Conservation (phyloP, 1,284 basidiomycete species). For the Anthracocystis setariae region DNA sequence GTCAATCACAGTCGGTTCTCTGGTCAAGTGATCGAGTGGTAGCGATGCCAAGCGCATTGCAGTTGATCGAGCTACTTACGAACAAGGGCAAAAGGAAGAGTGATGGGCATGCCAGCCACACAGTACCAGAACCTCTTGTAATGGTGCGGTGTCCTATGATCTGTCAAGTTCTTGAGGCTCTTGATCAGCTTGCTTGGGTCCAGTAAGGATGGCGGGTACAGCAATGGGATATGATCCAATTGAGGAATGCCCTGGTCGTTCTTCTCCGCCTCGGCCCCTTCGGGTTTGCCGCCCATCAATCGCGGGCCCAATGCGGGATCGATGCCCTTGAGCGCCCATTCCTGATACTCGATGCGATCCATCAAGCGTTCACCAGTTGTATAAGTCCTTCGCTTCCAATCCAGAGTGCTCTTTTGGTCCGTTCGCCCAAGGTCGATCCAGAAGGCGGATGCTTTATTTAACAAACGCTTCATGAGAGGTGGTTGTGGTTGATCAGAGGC, state of each 20-base stretch:
- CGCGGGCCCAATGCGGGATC: slow-evolving; percentile 58
- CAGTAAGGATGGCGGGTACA: slow-evolving; percentile 56
- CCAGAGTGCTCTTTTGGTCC: slow-evolving; percentile 51
- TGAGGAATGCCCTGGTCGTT: slow-evolving; percentile 12
- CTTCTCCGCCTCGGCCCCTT: slow-evolving; percentile 8
- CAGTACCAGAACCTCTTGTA: slow-evolving; percentile 53
- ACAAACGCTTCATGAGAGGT: slow-evolving; percentile 47
- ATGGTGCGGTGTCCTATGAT: slow-evolving; percentile 57
- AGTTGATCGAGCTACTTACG: slow-evolving; percentile 30
- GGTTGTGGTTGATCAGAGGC: slow-evolving; percentile 13
- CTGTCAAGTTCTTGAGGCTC: slow-evolving; percentile 49
- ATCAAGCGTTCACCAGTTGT: slow-evolving; percentile 61
- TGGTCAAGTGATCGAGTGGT: not conserved
- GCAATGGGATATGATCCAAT: slow-evolving; percentile 52
- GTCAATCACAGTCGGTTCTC: not conserved
- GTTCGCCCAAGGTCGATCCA: slow-evolving; percentile 62
- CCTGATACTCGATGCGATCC: slow-evolving; percentile 66
- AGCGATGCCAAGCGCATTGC: not conserved
- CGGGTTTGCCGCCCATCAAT: slow-evolving; percentile 14
- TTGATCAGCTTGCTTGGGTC: slow-evolving; percentile 37
- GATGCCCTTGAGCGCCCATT: slow-evolving; percentile 66
- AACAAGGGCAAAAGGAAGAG: slow-evolving; percentile 61
- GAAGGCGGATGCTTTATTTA: slow-evolving; percentile 57
- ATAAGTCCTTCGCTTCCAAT: slow-evolving; percentile 64
- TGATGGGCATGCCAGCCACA: slow-evolving; percentile 60